Base-by-base conservation (phyloP, 352 stramenopile species). In the Phytopythium helicoides region DNA sequence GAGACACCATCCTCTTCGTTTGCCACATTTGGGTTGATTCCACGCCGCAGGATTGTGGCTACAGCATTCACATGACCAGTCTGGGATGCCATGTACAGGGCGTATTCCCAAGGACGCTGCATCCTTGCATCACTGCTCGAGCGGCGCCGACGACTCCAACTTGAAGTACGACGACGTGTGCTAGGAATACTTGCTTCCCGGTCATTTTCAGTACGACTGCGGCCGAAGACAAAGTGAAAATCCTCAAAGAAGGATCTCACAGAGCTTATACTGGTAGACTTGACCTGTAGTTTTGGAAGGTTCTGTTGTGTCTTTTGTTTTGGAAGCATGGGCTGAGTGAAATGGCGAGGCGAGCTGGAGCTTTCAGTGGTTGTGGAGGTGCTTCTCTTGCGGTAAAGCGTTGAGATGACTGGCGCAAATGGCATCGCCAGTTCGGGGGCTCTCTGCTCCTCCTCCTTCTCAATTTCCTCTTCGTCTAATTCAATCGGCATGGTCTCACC, bases 41-140 rank as follows among this genome's bases (percentile, higher is more conserved):
- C 73, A 12, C 72, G 64, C 9, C 62, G 56, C 34, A 88, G 50
- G 37, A 86, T 72, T 8, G 66, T 68, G 35, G 67, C 57, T 10
- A 84, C 77, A 1, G 76, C 73, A 23, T 67, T 64, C 6, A 56
- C 49, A 28, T 86, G 68, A 4, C 75, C 77, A 18, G 73, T 72
- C 56, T 81, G 68, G 35, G 70, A 66, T 19, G 75, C 75, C 31
- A 79, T 52, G 39, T 74, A 84, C 15, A 88, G 48, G 37, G 73
- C 73, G 6, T 81, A 52, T 22, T 82, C 67, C 76, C 76, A 87
- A 34, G 81, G 69, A 1, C 61, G 58, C 47, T 68, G 58, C 34
- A 69, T 64, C 15, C 56, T 58, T 22, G 66, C 35, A 7, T 64
- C 44, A 7, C 35, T n/a, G 1, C 21, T 47, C 39, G 0, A 19